Evolutionary conservation across 2,329 filamentous ascomycete genomes (phyloP), one percentile per base, ranked within the genome.

Genomic region (Hymenoscyphus scutula): DNA sequence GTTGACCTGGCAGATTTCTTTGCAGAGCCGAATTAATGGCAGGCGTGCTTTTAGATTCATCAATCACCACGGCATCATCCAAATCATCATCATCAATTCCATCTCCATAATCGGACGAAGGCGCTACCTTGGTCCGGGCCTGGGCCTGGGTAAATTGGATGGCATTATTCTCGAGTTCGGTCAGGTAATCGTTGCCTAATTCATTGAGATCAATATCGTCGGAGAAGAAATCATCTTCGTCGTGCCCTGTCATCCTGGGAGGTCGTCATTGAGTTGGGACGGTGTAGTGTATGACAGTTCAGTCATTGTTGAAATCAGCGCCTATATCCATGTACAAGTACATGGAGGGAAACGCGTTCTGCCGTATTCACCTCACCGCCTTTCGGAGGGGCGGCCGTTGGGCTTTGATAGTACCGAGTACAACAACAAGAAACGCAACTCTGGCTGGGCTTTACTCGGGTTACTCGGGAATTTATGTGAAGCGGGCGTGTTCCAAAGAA

Each of bases 161-260:
- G 45, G 86, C 86, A 70, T 83, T 82, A 69, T 83, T 82, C 71
- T 89, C 87, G 65, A 89, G 82, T 71, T 88, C 84, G 68, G 84
- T 79, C 3, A 89, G 76, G 55, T 79, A 78, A 65, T 81, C 80
- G 65, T 81, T 79, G 66, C 85, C 83, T 51, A 89, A 76, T 48
- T 82, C 79, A 73, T 89, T 85, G 68, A 89, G 79, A 23, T 51
- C 45, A 64, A 81, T 85, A 71, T 87, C 86, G 72, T 88, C 86
- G 63, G 81, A 84, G 72, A 86, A 88, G 65, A 84, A 82, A 76
- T 87, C 84, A 76, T 82, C 81, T 57, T 74, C 70, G 56, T 66
- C 65, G 63, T 65, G 58, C 41, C 74, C 75, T 61, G 74, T 72
- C 75, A 77, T 77, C 69, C 73, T 70, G 63, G 75, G 63, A 75